Conservation (phyloP, 2,329 filamentous ascomycete genomes). For the Ambrosiella beaveri region DNA sequence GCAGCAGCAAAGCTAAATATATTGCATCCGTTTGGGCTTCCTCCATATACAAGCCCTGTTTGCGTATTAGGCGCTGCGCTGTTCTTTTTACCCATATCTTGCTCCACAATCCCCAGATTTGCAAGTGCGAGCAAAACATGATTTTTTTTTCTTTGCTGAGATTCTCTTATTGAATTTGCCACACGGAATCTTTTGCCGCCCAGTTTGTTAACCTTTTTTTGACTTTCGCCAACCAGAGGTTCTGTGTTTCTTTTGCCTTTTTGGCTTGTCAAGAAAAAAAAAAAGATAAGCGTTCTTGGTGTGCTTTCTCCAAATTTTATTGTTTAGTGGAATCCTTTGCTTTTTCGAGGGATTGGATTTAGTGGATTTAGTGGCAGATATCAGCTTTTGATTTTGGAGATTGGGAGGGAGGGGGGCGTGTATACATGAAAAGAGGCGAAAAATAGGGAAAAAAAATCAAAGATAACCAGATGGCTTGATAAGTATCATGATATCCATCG, state of each 20-base stretch:
- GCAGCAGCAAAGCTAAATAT: not conserved
- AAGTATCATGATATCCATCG: too few species aligned
- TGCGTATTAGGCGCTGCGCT: not conserved
- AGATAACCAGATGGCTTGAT: too few species aligned
- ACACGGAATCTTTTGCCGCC: not conserved
- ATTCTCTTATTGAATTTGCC: not conserved
- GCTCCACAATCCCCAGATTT: slow-evolving; percentile 1
- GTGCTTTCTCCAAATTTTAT: too few species aligned
- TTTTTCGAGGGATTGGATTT: too few species aligned
- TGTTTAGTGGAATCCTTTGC: too few species aligned
- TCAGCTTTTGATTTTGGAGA: too few species aligned
- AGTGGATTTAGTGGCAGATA: too few species aligned
- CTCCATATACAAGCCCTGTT: not conserved
- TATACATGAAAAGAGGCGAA: too few species aligned
- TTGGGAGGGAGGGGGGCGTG: too few species aligned
- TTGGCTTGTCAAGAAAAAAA: too few species aligned
- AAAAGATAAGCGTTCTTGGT: too few species aligned
- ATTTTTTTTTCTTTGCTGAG: not conserved
- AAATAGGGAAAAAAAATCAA: too few species aligned
- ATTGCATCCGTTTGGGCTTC: not conserved
- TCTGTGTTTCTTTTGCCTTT: not conserved
- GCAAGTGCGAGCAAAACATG: not conserved
- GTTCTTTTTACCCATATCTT: not conserved
- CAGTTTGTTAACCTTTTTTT: not conserved
- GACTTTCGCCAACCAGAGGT: not conserved